Evolutionary conservation across 208 protist species (phyloP).

Genomic region (Trypanosoma melophagium): DNA sequence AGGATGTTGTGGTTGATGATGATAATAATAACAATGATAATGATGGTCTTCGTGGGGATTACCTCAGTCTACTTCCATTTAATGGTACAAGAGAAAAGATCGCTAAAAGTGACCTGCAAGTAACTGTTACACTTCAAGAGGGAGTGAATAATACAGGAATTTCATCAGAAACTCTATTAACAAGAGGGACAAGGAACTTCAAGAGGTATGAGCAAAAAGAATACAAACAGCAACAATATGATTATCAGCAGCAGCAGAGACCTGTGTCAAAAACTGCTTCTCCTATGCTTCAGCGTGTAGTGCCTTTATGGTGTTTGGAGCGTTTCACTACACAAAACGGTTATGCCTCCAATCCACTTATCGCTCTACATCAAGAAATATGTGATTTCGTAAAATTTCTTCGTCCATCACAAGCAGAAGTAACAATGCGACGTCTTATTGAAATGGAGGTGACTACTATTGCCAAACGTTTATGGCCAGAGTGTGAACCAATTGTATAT

Average conservation of each 20-base stretch:
- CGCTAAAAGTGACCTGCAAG: conserved; percentile 39
- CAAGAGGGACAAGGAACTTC: not conserved
- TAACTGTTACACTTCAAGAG: conserved; percentile 28
- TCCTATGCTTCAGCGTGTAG: conserved; percentile 10
- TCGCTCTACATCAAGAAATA: conserved; percentile 85
- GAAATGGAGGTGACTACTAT: conserved; percentile 53
- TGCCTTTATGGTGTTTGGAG: conserved; percentile 38
- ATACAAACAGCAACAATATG: not conserved
- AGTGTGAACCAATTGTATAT: conserved; percentile 73
- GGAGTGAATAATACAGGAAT: not conserved
- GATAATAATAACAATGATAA: conserved; percentile 4
- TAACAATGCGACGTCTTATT: conserved; percentile 75
- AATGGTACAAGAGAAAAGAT: conserved; percentile 15
- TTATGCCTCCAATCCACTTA: conserved; percentile 50
- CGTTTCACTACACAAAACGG: conserved; percentile 35
- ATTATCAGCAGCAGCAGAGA: not conserved
- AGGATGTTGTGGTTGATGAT: conserved; percentile 15
- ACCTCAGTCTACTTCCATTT: conserved; percentile 38
- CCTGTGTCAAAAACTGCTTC: not conserved
- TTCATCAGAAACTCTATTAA: not conserved
- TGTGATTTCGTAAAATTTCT: conserved; percentile 81
- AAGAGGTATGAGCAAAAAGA: too few species aligned
- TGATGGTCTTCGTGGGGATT: conserved; percentile 45
- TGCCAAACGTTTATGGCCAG: conserved; percentile 75
- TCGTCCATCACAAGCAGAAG: conserved; percentile 72